A percentile compares a stretch with the other conserved stretches of the same genome.
These are phyloP conservation scores for Lepraria neglecta DNA, from an alignment of 495 filamentous ascomycete genomes.

Conservation along the genomic window DNA sequence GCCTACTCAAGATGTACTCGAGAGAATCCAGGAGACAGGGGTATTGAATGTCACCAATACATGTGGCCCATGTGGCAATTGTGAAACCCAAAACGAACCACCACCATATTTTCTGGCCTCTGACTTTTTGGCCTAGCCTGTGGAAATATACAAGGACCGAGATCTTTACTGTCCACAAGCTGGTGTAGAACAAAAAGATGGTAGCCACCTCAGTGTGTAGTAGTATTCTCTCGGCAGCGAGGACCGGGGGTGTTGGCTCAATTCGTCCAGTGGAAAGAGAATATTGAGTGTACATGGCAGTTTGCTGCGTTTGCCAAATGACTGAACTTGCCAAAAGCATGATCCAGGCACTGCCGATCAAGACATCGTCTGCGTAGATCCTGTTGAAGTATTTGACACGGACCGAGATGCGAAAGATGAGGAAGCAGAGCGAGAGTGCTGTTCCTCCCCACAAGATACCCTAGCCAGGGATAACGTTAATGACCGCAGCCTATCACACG, in stretches of 20 bases:
- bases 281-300: constrained; percentile 5
- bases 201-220: neutral
- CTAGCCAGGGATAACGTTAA: neutral
- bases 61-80: constrained; percentile 20
- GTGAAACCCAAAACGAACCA: constrained; percentile 22
- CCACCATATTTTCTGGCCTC: constrained; percentile 26
- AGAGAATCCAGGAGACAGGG: neutral
- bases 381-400: constrained; percentile 25
- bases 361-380: constrained; percentile 27
- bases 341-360: constrained; percentile 27
- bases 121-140: constrained; percentile 25
- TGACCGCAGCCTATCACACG: no score
- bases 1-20: neutral
- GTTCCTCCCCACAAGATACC: constrained; percentile 20
- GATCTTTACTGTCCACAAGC: constrained; percentile 27
- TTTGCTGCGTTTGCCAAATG: constrained; percentile 24
- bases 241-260: neutral
- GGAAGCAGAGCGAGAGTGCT: constrained; percentile 26
- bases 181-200: constrained; percentile 22
- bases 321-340: constrained; percentile 26
- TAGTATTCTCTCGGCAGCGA: neutral
- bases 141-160: constrained; percentile 28
- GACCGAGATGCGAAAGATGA: constrained; percentile 27
- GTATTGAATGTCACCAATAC: constrained; percentile 10
- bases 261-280: neutral